Conservation (phyloP, 139 green algal species). For the Asterochloris sp. region DNA sequence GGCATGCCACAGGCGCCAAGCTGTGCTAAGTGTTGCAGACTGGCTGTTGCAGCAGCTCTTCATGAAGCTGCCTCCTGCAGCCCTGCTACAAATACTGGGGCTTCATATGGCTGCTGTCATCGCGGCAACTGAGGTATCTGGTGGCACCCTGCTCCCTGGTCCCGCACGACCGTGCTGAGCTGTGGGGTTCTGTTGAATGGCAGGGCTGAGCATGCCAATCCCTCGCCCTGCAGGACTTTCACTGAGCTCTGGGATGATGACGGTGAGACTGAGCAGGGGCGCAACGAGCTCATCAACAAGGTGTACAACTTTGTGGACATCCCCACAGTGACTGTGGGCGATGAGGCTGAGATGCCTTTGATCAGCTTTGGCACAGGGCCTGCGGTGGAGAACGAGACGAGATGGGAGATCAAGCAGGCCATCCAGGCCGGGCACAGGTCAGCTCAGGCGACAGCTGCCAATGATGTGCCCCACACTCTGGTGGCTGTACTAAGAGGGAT, state of each 20-base stretch:
- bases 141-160: too few relatives aligned
- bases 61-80: neutral
- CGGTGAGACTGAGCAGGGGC: slow-evolving; percentile 9
- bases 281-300: slow-evolving; percentile 12
- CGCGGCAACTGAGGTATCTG: too few relatives aligned
- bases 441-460: neutral
- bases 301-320: slow-evolving; percentile 20
- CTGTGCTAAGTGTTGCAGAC: neutral
- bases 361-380: slow-evolving; percentile 9
- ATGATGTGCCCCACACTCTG: neutral
- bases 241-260: slow-evolving; percentile 19
- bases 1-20: neutral
- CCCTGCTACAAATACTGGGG: neutral
- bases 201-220: neutral
- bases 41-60: neutral
- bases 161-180: too few relatives aligned
- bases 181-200: too few relatives aligned
- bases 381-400: neutral
- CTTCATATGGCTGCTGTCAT: too few relatives aligned
- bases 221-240: slow-evolving; percentile 2
- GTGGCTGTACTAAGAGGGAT: too few relatives aligned
- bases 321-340: slow-evolving; percentile 7
- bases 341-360: slow-evolving; percentile 18
- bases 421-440: slow-evolving; percentile 13
- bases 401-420: slow-evolving; percentile 10